A percentile compares a stretch with the other conserved stretches of the same genome.
phyloP scores from a whole-genome alignment of 148 eudicot species.

The Rhododendron griersonianum region DNA sequence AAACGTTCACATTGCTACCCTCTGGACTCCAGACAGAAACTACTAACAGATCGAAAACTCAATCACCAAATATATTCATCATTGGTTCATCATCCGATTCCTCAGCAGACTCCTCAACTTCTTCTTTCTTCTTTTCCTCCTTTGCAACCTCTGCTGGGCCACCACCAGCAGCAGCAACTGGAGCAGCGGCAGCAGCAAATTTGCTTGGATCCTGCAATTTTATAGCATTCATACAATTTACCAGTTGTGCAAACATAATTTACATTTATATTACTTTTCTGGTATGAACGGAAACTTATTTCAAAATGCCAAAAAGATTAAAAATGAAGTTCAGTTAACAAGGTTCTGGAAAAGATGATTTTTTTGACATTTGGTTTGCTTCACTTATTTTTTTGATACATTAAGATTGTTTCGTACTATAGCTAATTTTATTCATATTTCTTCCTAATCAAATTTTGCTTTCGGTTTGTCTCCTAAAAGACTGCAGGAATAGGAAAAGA shows the following conservation, averaged over 20 bases:
- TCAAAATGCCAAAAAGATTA: background rate
- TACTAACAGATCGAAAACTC: background rate
- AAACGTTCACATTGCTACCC: background rate
- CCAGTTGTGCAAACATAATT: background rate
- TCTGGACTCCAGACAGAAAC: background rate
- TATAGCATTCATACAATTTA: background rate
- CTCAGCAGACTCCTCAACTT: slow-evolving; percentile 17
- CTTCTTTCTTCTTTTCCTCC: slow-evolving; percentile 29
- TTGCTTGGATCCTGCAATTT: slow-evolving; percentile 38
- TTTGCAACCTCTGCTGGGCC: slow-evolving; percentile 19
- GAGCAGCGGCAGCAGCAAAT: slow-evolving; percentile 34
- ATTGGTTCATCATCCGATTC: slow-evolving; percentile 36
- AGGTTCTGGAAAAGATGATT: background rate
- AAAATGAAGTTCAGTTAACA: background rate
- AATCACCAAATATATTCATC: slow-evolving; percentile 38
- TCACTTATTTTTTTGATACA: background rate
- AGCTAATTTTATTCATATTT: background rate
- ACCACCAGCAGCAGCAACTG: slow-evolving; percentile 19
- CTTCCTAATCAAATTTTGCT: background rate
- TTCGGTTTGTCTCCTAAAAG: background rate
- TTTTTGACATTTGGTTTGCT: background rate
- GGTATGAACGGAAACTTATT: background rate
- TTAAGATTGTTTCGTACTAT: background rate
- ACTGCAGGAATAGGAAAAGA: too few relatives aligned
- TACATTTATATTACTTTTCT: background rate